Percentiles rank a stretch among this genome's conserved stretches.
These are phyloP conservation scores for Rhodotorula mucilaginosa DNA, from an alignment of 1,284 basidiomycete genomes.

Conservation along the genomic window DNA sequence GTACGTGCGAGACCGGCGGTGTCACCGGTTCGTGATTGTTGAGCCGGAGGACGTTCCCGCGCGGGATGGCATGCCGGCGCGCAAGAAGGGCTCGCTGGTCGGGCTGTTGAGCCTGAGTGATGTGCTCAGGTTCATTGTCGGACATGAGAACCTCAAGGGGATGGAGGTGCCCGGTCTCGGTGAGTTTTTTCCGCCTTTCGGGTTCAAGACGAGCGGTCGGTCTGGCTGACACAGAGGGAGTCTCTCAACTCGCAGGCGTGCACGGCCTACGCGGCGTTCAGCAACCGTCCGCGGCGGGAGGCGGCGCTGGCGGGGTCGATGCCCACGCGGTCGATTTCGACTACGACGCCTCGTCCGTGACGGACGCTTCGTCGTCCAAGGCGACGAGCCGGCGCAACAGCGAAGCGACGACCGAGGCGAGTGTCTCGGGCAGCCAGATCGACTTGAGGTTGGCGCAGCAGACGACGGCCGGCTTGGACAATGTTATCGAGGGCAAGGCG, in stretches of 20 bases:
- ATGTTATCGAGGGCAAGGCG: slow-evolving; percentile 31
- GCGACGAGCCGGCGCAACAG: slow-evolving; percentile 24
- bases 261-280: slow-evolving; percentile 33
- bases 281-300: background rate
- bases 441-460: slow-evolving; percentile 9
- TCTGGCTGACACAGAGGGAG: background rate
- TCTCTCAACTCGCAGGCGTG: slow-evolving; percentile 17
- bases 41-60: slow-evolving; percentile 37
- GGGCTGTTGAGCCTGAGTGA: slow-evolving; percentile 90
- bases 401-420: slow-evolving; percentile 26
- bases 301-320: slow-evolving; percentile 3
- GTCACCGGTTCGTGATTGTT: slow-evolving; percentile 63
- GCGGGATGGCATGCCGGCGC: slow-evolving; percentile 49
- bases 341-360: slow-evolving; percentile 21
- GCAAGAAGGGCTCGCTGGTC: slow-evolving; percentile 76
- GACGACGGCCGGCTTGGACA: slow-evolving; percentile 10
- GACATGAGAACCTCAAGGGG: slow-evolving; percentile 42
- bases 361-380: slow-evolving; percentile 12
- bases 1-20: slow-evolving; percentile 85
- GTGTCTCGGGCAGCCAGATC: slow-evolving; percentile 3
- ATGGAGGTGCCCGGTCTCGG: slow-evolving; percentile 39
- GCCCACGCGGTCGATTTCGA: slow-evolving; percentile 10
- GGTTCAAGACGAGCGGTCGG: background rate
- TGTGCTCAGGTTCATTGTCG: slow-evolving; percentile 81
- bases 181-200: background rate